Percentiles rank a stretch among this genome's conserved stretches.
Conservation (phyloP, 2,329 filamentous ascomycete species). For the Aspergillus sp. region DNA sequence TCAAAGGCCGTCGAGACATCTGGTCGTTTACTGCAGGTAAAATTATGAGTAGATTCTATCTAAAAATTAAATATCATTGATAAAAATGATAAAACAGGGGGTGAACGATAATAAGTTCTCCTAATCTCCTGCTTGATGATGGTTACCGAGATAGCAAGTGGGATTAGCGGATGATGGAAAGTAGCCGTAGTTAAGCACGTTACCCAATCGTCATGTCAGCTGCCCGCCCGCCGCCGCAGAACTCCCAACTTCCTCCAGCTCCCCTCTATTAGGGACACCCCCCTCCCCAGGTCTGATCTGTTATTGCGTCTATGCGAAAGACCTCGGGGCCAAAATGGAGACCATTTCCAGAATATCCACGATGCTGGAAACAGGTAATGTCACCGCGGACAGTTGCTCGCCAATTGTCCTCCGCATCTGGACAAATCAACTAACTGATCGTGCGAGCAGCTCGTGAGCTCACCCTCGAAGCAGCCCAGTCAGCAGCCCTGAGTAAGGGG, state of each 20-base stretch:
- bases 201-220: constrained; percentile 15
- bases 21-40: too few species aligned
- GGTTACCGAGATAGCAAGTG: background rate
- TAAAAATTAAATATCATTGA: background rate
- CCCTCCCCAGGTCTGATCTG: constrained; percentile 5
- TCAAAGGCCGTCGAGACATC: too few species aligned
- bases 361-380: constrained; percentile 88
- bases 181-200: background rate
- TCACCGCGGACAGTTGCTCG: background rate
- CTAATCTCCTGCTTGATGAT: too few species aligned
- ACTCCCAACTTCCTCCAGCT: constrained; percentile 13
- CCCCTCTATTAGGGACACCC: constrained; percentile 2
- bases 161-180: background rate
- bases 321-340: constrained; percentile 67
- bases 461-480: constrained; percentile 93
- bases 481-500: constrained; percentile 63
- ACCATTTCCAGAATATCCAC: constrained; percentile 92
- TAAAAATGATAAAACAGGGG: too few species aligned
- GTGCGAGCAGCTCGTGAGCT: constrained; percentile 77
- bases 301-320: constrained; percentile 14
- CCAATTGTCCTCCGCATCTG: constrained; percentile 6
- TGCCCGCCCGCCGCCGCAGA: constrained; percentile 13
- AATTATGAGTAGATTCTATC: too few species aligned
- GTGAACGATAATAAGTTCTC: too few species aligned
- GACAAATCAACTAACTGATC: constrained; percentile 23